These are phyloP conservation scores for Suillus spraguei DNA, from an alignment of 768 basidiomycete species.

Conservation along the genomic window DNA sequence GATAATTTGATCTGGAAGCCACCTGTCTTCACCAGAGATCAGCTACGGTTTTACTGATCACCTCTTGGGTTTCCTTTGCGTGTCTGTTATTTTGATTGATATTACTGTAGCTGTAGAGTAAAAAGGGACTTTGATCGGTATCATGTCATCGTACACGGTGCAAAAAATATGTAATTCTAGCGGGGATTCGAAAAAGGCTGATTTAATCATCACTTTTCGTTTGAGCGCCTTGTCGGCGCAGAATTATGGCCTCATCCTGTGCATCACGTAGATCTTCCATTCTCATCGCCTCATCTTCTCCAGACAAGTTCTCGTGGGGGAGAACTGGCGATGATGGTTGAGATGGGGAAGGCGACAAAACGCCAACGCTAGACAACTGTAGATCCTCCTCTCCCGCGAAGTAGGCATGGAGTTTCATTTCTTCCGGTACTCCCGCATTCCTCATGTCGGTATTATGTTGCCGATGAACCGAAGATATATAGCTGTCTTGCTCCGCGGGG, in stretches of 20 bases:
- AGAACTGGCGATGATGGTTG: slow-evolving; percentile 65
- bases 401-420: slow-evolving; percentile 42
- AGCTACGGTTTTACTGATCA: slow-evolving; percentile 65
- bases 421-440: slow-evolving; percentile 1
- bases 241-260: slow-evolving; percentile 16
- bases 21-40: slow-evolving; percentile 88
- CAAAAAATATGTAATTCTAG: slow-evolving; percentile 16
- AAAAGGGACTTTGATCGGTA: slow-evolving; percentile 16
- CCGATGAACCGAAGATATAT: slow-evolving; percentile 7
- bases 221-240: slow-evolving; percentile 25
- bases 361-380: slow-evolving; percentile 67
- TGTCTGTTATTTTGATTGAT: slow-evolving; percentile 7
- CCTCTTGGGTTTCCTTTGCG: not conserved
- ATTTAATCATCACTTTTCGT: slow-evolving; percentile 13
- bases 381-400: slow-evolving; percentile 54
- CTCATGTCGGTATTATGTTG: slow-evolving; percentile 6
- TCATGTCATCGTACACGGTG: slow-evolving; percentile 16
- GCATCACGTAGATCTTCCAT: slow-evolving; percentile 13
- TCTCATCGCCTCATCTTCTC: slow-evolving; percentile 20
- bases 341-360: slow-evolving; percentile 73
- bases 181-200: slow-evolving; percentile 7
- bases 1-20: slow-evolving; percentile 92
- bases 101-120: slow-evolving; percentile 25
- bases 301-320: slow-evolving; percentile 37
- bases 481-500: slow-evolving; percentile 17